Evolutionary conservation across 169 alveolate species (phyloP).

Genomic region (Plasmodium sp.): DNA sequence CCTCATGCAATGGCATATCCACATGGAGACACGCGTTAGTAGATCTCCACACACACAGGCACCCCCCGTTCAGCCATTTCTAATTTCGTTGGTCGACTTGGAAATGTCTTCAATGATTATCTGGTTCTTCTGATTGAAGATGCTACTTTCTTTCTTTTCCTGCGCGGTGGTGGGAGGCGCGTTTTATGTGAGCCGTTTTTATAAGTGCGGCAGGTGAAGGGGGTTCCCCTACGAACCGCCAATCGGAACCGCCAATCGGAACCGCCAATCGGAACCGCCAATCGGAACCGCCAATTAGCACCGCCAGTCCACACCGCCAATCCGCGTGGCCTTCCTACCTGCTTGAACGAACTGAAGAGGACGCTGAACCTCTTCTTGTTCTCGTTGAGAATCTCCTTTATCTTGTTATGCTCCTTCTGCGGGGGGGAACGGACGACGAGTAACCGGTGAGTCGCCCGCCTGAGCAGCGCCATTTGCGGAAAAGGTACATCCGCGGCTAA

Average conservation of each 20-base stretch:
- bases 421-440: background rate
- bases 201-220: background rate
- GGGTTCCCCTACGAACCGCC: background rate
- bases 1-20: background rate
- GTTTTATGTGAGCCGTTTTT: background rate
- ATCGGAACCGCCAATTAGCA: background rate
- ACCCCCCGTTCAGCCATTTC: background rate
- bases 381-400: constrained; percentile 40
- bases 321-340: background rate
- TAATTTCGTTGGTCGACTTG: constrained; percentile 39
- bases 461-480: background rate
- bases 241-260: too few species aligned
- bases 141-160: constrained; percentile 54
- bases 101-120: constrained; percentile 54
- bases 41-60: background rate
- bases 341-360: constrained; percentile 26
- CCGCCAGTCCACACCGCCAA: background rate
- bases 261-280: too few species aligned
- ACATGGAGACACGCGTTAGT: background rate
- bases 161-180: background rate
- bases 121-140: constrained; percentile 43
- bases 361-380: constrained; percentile 45
- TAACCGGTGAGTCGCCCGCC: background rate
- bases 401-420: constrained; percentile 27
- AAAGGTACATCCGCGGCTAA: too few species aligned